Percentiles rank a stretch among this genome's conserved stretches.
Evolutionary conservation across 257 asterid species (phyloP).

Genomic region (Fraxinus anomala): DNA sequence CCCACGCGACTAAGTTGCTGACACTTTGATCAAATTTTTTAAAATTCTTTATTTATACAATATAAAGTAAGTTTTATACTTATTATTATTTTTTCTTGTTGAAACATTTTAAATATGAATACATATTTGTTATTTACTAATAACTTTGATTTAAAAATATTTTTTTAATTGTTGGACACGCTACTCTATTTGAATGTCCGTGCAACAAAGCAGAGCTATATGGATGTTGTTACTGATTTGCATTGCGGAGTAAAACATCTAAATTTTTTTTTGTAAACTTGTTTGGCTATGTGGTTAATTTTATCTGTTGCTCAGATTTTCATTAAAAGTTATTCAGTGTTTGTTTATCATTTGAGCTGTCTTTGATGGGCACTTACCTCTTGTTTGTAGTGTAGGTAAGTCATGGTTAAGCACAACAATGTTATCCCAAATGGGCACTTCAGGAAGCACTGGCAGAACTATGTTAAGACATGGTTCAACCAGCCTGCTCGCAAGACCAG

Average conservation of each 20-base stretch:
- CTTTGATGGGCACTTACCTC: not conserved
- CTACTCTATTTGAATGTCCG: too few species aligned
- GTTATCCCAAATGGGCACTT: conserved; percentile 73
- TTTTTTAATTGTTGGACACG: too few species aligned
- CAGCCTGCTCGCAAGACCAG: conserved; percentile 84
- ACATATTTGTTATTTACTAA: too few species aligned
- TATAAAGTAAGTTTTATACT: too few species aligned
- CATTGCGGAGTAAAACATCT: too few species aligned
- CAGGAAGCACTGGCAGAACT: conserved; percentile 81
- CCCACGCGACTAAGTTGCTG: too few species aligned
- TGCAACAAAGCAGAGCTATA: not conserved
- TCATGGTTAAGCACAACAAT: conserved; percentile 76
- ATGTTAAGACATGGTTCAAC: conserved; percentile 78
- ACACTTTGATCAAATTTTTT: too few species aligned
- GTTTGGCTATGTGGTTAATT: not conserved
- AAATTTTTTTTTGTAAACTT: not conserved
- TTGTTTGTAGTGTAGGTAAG: conserved; percentile 40
- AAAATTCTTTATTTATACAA: too few species aligned
- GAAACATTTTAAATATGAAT: too few species aligned
- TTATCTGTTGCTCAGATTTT: not conserved
- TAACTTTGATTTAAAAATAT: too few species aligned
- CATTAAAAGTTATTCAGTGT: not conserved
- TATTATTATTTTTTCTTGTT: too few species aligned
- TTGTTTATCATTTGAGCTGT: not conserved
- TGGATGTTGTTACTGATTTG: not conserved